Conservation (phyloP, 768 basidiomycete species). For the Cystobasidium ongulense region DNA sequence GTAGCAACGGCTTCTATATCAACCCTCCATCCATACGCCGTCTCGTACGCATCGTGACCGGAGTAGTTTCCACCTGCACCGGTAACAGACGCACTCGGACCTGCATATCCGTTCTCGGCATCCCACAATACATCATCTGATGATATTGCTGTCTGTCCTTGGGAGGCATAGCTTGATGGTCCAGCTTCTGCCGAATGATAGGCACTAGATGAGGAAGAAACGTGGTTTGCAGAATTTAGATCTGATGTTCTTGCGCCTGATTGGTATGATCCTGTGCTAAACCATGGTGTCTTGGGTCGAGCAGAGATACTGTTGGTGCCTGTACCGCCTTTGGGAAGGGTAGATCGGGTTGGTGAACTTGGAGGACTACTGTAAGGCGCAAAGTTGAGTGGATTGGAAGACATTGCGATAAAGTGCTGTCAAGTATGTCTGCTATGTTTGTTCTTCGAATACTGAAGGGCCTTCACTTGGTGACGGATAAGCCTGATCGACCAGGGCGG, state of each 20-base stretch:
- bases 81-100: neutral
- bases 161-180: neutral
- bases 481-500: no score
- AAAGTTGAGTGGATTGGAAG: slow-evolving; percentile 6
- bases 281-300: slow-evolving; percentile 24
- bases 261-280: slow-evolving; percentile 16
- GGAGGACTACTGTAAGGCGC: slow-evolving; percentile 10
- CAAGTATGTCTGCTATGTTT: no score
- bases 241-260: slow-evolving; percentile 9
- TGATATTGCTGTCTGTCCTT: neutral
- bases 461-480: no score
- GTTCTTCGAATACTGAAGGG: no score
- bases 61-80: neutral
- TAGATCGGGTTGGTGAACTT: neutral
- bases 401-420: neutral
- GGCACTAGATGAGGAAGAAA: slow-evolving; percentile 1
- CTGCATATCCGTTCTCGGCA: slow-evolving; percentile 13
- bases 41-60: slow-evolving; percentile 32
- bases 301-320: neutral
- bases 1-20: slow-evolving; percentile 31
- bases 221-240: neutral
- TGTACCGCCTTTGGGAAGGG: neutral
- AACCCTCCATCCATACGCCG: slow-evolving; percentile 27
- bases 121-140: slow-evolving; percentile 25
- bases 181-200: slow-evolving; percentile 11